These are phyloP conservation scores for Backusella westeae DNA, from an alignment of 192 early-diverging fungal species.

Conservation along the genomic window DNA sequence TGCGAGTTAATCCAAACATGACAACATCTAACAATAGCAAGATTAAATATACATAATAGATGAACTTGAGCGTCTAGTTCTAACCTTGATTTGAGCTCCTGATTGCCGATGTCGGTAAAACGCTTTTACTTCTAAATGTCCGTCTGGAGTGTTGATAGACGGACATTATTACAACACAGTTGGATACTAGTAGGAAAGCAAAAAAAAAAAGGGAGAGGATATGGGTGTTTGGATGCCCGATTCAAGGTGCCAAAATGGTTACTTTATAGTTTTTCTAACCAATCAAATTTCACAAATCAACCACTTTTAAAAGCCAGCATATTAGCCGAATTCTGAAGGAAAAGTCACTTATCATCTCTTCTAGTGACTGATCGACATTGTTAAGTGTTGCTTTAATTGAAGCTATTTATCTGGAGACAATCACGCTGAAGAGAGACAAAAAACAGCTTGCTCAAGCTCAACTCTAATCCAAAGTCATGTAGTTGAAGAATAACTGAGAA, in stretches of 20 bases:
- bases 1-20: slow-evolving; percentile 59
- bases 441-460: too few species aligned
- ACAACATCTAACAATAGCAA: not conserved
- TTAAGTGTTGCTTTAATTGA: too few species aligned
- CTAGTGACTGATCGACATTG: too few species aligned
- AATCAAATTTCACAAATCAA: too few species aligned
- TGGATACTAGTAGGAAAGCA: not conserved
- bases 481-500: too few species aligned
- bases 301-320: too few species aligned
- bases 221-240: slow-evolving; percentile 3
- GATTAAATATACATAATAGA: not conserved
- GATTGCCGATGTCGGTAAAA: slow-evolving; percentile 4
- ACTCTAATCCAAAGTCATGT: too few species aligned
- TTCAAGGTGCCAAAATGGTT: not conserved
- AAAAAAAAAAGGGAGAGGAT: not conserved
- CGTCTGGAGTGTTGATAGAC: slow-evolving; percentile 12
- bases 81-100: not conserved
- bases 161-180: slow-evolving; percentile 2
- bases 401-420: too few species aligned
- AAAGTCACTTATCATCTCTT: too few species aligned
- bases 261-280: too few species aligned
- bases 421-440: too few species aligned
- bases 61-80: not conserved
- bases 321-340: too few species aligned
- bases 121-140: slow-evolving; percentile 15